Conservation (phyloP, 2,329 filamentous ascomycete species). For the Magnaporthiopsis poae region DNA sequence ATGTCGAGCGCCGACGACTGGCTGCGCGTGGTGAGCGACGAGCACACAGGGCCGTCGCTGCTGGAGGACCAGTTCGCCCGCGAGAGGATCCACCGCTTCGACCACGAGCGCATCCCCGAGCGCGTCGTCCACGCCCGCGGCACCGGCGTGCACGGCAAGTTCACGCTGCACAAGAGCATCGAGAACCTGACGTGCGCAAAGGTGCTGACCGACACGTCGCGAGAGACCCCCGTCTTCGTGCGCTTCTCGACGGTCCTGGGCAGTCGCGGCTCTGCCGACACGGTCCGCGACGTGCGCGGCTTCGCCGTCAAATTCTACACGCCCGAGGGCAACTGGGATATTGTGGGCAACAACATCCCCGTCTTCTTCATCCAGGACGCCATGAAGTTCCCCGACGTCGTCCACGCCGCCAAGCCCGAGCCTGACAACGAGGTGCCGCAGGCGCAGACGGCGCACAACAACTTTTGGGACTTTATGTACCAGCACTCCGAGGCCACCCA, state of each 20-base stretch:
- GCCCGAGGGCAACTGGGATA: constrained; percentile 66
- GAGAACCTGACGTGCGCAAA: constrained; percentile 53
- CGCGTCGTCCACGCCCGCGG: constrained; percentile 25
- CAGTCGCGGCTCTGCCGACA: constrained; percentile 67
- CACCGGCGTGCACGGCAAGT: constrained; percentile 35
- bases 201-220: constrained; percentile 53
- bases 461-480: constrained; percentile 67
- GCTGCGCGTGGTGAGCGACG: constrained; percentile 54
- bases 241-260: constrained; percentile 73
- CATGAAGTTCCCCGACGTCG: constrained; percentile 63
- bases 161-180: constrained; percentile 55
- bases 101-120: constrained; percentile 40
- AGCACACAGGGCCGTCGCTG: constrained; percentile 56
- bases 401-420: constrained; percentile 56
- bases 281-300: constrained; percentile 71
- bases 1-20: constrained; percentile 67
- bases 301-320: constrained; percentile 75
- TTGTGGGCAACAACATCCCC: constrained; percentile 65
- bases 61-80: constrained; percentile 63
- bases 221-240: constrained; percentile 55
- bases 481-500: constrained; percentile 63
- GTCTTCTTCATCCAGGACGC: constrained; percentile 70
- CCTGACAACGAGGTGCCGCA: constrained; percentile 63
- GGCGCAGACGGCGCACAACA: constrained; percentile 61
- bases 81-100: constrained; percentile 71